Evolutionary conservation across 257 asterid genomes (phyloP), one percentile per base, ranked within the genome.

Genomic region (Scutellaria minor): DNA sequence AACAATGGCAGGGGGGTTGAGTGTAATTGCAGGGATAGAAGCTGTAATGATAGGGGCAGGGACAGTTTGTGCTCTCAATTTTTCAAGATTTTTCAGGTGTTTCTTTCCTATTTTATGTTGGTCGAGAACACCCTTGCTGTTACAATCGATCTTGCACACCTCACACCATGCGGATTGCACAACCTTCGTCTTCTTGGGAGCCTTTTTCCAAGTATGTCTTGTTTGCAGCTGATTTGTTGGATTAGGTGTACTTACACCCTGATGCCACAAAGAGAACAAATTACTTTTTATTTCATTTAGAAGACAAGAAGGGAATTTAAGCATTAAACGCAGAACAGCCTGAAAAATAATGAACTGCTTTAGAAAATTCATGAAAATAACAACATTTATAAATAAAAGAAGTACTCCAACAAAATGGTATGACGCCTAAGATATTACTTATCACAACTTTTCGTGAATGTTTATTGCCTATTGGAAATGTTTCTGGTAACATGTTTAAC

Each of bases 121-220:
- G 54, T 87, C 89, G 12, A 91, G 89, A 72, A 87, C 87, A 58
- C 35, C 83, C 73, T 69, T 80, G 83, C 85, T 84, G 75, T 83
- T 87, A 53, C 93, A 90, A 67, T 77, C 83, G 44, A 91, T 53
- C 75, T 75, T 83, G 84, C 97, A 91, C 56, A 83, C 77, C 57
- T 83, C 90, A 72, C 96, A 88, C 92, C 96, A 83, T 14, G 77
- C 84, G 59, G 93, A 80, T 59, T 86, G 92, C 47, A 80, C 87
- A 15, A 74, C 42, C 83, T 85, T 88, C 3, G 76, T 79, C 82
- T 83, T 88, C 82, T 75, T 88, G 20, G 71, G 77, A 27, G 35
- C 79, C 47, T 73, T 83, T 70, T 64, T 74, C 82, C 67, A 37
- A 48, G 45, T 11, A 6, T 44, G 48, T 64, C 37, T 72, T 66